Evolutionary conservation across 306 rosid species (phyloP).

Genomic region (Arachis hypogaea): DNA sequence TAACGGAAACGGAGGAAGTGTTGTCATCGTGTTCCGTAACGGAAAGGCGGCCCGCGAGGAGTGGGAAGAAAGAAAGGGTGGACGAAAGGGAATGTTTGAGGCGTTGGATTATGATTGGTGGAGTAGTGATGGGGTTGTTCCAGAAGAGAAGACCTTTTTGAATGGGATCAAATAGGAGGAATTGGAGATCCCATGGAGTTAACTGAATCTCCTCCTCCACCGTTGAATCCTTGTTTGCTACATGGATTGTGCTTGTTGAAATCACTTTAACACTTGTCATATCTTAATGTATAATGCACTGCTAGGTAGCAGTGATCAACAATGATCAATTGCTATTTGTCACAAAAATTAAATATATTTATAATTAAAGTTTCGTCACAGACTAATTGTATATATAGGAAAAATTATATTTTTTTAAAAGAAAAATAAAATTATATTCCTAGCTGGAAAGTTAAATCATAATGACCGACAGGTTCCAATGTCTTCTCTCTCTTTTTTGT

Average conservation of each 20-base stretch:
- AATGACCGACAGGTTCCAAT: too few relatives aligned
- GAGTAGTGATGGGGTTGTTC: neutral
- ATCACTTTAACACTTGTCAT: neutral
- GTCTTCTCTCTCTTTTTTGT: too few relatives aligned
- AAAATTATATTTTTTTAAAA: too few relatives aligned
- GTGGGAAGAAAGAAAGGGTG: constrained; percentile 37
- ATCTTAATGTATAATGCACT: too few relatives aligned
- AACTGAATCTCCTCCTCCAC: neutral
- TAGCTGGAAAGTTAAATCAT: too few relatives aligned
- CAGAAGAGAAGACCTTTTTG: constrained; percentile 44
- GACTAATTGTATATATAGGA: too few relatives aligned
- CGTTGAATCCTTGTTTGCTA: neutral
- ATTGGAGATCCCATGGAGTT: constrained; percentile 29
- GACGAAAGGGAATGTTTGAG: constrained; percentile 38
- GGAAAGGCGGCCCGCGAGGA: constrained; percentile 40
- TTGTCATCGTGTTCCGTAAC: neutral
- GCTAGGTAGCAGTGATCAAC: too few relatives aligned
- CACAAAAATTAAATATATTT: too few relatives aligned
- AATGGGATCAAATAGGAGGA: constrained; percentile 27
- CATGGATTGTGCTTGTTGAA: neutral
- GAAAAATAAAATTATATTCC: too few relatives aligned
- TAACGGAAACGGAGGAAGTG: constrained; percentile 27
- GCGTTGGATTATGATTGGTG: constrained; percentile 21
- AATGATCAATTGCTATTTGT: too few relatives aligned
- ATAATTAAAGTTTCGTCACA: too few relatives aligned